Evolutionary conservation across 345 rosid genomes (phyloP), one percentile per base, ranked within the genome.

Genomic region (Euphorbia lathyris): DNA sequence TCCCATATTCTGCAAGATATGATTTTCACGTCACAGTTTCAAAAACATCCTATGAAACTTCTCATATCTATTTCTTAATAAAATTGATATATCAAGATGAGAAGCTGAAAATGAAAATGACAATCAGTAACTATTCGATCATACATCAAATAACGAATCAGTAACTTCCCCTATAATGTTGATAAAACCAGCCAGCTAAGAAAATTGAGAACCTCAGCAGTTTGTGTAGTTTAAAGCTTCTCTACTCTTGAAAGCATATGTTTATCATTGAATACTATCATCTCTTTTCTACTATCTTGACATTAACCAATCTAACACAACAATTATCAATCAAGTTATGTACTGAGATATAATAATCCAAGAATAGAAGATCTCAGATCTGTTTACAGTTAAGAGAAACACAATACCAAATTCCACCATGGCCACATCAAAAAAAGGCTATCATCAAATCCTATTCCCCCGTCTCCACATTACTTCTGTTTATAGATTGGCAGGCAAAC

Each of bases 1-100:
- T 3, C 88, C 86, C 85, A 85, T 78, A 36, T 70, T 67, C 79
- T 71, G 77, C 69, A 59, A 43, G 25, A 69, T 66, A 14, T 43
- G 27, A 19, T 25, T 45, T 66, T 26, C 26, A 12, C 2, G 3
- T 25, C 38, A 65, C n/a, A 55, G 57, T 50, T 63, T 42, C 52
- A 29, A 40, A 20, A 25, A 11, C 27, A 69, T 10, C 36, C n/a
- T n/a, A 40, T 22, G 11, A 20, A 23, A 13, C 29, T 22, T 23
- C 22, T 7, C 59, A 25, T 16, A 9, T 55, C 29, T 22, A 25
- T 50, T n/a, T 50, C 0, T 50, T 50, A 16, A 29, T 13, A 30
- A 2, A 30, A 27, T 16, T 13, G n/a, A n/a, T n/a, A 58, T 27
- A 32, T 27, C 8, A 32, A 58, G 19, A 27, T 0, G 34, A 57